Evolutionary conservation across 495 filamentous ascomycete genomes (phyloP).

Genomic region (Annulohypoxylon maeteangense): DNA sequence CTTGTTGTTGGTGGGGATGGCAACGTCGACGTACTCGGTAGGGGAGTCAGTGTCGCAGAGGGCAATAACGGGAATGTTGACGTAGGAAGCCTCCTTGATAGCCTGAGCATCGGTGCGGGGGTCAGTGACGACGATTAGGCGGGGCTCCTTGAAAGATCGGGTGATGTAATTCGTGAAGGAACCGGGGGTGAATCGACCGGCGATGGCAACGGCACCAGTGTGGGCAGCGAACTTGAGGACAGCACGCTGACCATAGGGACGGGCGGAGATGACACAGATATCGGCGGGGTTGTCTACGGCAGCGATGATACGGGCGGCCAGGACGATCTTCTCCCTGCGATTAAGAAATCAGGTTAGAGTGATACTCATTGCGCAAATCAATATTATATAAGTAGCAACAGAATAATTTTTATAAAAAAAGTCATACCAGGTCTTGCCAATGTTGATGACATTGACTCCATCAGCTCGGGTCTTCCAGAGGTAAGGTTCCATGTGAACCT

Average conservation of each 20-base stretch:
- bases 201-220: conserved; percentile 97
- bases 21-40: conserved; percentile 99
- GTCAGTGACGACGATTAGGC: conserved; percentile 98
- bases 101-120: conserved; percentile 99
- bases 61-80: conserved; percentile 99
- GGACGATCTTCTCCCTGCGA: conserved; percentile 96
- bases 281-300: conserved; percentile 99
- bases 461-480: conserved; percentile 99
- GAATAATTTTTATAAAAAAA: conserved; percentile 10
- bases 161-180: conserved; percentile 99
- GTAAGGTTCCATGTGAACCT: conserved; percentile 99
- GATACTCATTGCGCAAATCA: conserved; percentile 39
- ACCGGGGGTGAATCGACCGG: conserved; percentile 99
- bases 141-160: conserved; percentile 99
- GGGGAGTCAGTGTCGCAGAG: conserved; percentile 99
- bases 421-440: conserved; percentile 98
- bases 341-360: conserved; percentile 29
- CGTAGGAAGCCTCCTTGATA: conserved; percentile 99
- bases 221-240: conserved; percentile 98
- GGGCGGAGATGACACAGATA: conserved; percentile 98
- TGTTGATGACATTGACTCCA: conserved; percentile 98
- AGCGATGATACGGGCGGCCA: conserved; percentile 97
- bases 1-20: conserved; percentile 99
- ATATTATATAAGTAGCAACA: conserved; percentile 5
- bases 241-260: conserved; percentile 98